phyloP scores from a whole-genome alignment of 2,329 filamentous ascomycete genomes.

The Ophiostoma ips region DNA sequence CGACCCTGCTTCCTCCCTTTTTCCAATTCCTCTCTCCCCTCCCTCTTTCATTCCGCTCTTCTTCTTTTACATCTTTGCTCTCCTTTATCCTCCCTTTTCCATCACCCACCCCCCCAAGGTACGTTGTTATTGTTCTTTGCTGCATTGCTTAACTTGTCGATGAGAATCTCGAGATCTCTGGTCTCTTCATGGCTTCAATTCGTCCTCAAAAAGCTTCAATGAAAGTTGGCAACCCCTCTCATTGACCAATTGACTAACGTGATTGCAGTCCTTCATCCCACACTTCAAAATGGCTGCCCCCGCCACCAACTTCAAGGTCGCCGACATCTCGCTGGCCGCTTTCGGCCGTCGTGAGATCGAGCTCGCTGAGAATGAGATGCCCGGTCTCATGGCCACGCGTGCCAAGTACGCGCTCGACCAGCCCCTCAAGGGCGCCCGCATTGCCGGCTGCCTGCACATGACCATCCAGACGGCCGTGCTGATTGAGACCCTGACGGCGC shows the following conservation, averaged over 20 bases:
- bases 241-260: not conserved
- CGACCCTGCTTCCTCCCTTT: not conserved
- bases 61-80: slow-evolving; percentile 7
- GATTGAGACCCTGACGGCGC: slow-evolving; percentile 89
- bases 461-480: slow-evolving; percentile 99
- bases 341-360: slow-evolving; percentile 99
- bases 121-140: slow-evolving; percentile 2
- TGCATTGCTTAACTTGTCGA: not conserved
- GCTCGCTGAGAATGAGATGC: slow-evolving; percentile 93
- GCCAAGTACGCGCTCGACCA: slow-evolving; percentile 84
- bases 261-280: not conserved
- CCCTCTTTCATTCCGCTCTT: slow-evolving; percentile 14
- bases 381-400: slow-evolving; percentile 92
- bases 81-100: slow-evolving; percentile 11
- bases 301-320: slow-evolving; percentile 93
- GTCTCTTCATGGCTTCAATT: not conserved
- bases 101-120: slow-evolving; percentile 2
- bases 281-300: slow-evolving; percentile 53
- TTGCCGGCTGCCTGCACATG: slow-evolving; percentile 98
- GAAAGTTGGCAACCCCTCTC: no score
- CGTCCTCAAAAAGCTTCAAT: no score
- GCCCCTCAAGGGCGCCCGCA: slow-evolving; percentile 85
- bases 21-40: slow-evolving; percentile 8
- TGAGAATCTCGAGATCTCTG: not conserved
- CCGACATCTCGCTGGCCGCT: slow-evolving; percentile 92